Conservation (phyloP, 1,284 basidiomycete species). For the Pseudozyma flocculosa region DNA sequence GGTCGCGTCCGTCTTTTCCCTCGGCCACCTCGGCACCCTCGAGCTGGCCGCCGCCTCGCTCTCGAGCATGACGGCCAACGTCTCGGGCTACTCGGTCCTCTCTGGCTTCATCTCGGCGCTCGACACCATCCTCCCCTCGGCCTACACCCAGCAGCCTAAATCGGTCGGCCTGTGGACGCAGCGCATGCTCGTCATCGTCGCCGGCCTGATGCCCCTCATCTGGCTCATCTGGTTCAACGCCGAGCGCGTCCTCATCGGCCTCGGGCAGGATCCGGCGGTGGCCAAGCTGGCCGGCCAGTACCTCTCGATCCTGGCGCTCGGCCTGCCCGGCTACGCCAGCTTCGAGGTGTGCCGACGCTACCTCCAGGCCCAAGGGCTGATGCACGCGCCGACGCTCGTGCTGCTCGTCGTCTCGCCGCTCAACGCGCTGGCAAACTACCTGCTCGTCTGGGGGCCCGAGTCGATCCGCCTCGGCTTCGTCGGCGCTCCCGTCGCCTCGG, state of each 20-base stretch:
- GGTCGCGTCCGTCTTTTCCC: slow-evolving; percentile 48
- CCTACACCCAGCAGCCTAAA: slow-evolving; percentile 82
- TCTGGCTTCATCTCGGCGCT: slow-evolving; percentile 75
- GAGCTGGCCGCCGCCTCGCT: slow-evolving; percentile 53
- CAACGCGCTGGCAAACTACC: slow-evolving; percentile 79
- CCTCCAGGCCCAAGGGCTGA: slow-evolving; percentile 66
- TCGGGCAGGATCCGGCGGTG: slow-evolving; percentile 84
- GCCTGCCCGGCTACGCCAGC: slow-evolving; percentile 80
- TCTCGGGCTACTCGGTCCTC: slow-evolving; percentile 53
- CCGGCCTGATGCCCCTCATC: slow-evolving; percentile 33
- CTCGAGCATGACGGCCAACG: slow-evolving; percentile 55
- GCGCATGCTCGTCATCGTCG: slow-evolving; percentile 70
- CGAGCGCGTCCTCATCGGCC: slow-evolving; percentile 72
- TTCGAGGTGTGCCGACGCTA: slow-evolving; percentile 49
- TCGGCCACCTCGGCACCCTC: slow-evolving; percentile 54
- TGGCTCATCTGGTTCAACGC: slow-evolving; percentile 71
- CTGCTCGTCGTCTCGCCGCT: slow-evolving; percentile 80
- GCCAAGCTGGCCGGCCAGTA: slow-evolving; percentile 72
- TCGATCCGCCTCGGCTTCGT: slow-evolving; percentile 74
- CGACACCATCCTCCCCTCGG: slow-evolving; percentile 84
- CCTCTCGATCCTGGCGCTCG: slow-evolving; percentile 74
- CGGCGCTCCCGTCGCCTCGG: slow-evolving; percentile 87
- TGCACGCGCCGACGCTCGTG: slow-evolving; percentile 82
- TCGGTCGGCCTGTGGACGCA: slow-evolving; percentile 88
- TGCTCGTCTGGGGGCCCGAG: slow-evolving; percentile 66